Conservation (phyloP, 2,329 filamentous ascomycete genomes). For the Aspergillus phoenicis region DNA sequence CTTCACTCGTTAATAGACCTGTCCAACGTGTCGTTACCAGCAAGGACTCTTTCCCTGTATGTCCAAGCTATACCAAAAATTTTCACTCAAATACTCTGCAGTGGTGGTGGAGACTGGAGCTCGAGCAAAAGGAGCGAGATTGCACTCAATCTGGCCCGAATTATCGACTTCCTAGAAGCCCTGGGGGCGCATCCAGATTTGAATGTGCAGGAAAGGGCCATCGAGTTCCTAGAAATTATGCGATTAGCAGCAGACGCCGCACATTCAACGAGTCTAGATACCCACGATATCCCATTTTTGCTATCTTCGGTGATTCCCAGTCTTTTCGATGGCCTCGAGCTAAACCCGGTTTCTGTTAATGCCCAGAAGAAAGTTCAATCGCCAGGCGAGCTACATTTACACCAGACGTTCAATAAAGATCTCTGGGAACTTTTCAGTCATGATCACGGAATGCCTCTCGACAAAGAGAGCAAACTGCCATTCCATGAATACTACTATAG, state of each 20-base stretch:
- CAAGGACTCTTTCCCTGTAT: constrained; percentile 73
- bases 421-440: constrained; percentile 65
- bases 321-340: constrained; percentile 80
- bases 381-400: constrained; percentile 74
- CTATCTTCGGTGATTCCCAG: constrained; percentile 89
- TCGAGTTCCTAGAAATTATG: constrained; percentile 88
- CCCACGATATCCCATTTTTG: constrained; percentile 71
- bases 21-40: constrained; percentile 58
- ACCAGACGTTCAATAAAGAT: constrained; percentile 77
- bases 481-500: constrained; percentile 45
- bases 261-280: constrained; percentile 30
- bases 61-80: constrained; percentile 86
- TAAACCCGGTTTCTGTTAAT: constrained; percentile 83
- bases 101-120: constrained; percentile 66
- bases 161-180: constrained; percentile 79
- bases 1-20: constrained; percentile 74
- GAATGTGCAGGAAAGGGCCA: constrained; percentile 91
- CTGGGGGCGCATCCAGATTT: constrained; percentile 80
- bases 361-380: constrained; percentile 86
- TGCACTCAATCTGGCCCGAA: constrained; percentile 75
- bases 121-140: constrained; percentile 71
- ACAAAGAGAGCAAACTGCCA: constrained; percentile 48
- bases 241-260: constrained; percentile 80
- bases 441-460: constrained; percentile 54
- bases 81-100: constrained; percentile 71